Base-by-base conservation (phyloP, 139 green algal genomes). In the Chlamydomonas incerta region DNA sequence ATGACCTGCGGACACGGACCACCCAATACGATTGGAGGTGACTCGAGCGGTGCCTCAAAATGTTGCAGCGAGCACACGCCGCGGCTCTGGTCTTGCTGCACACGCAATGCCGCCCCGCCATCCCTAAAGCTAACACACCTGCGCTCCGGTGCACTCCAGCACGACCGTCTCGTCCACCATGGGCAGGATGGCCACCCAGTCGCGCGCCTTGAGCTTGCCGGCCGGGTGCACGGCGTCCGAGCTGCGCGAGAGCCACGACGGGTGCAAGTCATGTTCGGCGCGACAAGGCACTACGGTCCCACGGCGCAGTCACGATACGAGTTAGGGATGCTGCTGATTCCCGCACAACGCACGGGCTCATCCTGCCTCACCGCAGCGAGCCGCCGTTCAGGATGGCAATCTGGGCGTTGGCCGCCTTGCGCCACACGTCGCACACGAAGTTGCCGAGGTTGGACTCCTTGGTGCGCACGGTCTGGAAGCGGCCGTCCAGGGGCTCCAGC, bases 391-490 rank as follows among this genome's bases (percentile, higher is more conserved):
- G 68, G 65, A 96, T 88, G 26, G 73, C 87, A 17, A 85, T 84
- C 77, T 96, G 89, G 21, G 89, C 81, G 13, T 58, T 57, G n/a
- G 73, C 79, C 5, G 85, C 88, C 29, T 46, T 41, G 33, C 81
- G 68, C 28, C 88, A 81, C 6, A 89, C 80, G 69, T 91, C 70
- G 6, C 14, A 18, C 33, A 97, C 71, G 8, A 96, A 83, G 88
- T 96, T 95, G 55, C 93, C 92, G 47, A 96, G 74, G 88, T 93
- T 96, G 74, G 71, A 89, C 87, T 97, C 94, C 24, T 10, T 0
- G 20, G 55, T 90, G 0, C 94, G 82, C 50, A 96, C 91, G 0
- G 65, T 88, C 33, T 79, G 80, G 66, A 96, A 97, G 17, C 93
- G 87, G 9, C 91, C 91, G 63, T 96, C 94, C 57, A 96, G 68